phyloP scores from a whole-genome alignment of 2,329 filamentous ascomycete genomes.

The Nemania sp. region DNA sequence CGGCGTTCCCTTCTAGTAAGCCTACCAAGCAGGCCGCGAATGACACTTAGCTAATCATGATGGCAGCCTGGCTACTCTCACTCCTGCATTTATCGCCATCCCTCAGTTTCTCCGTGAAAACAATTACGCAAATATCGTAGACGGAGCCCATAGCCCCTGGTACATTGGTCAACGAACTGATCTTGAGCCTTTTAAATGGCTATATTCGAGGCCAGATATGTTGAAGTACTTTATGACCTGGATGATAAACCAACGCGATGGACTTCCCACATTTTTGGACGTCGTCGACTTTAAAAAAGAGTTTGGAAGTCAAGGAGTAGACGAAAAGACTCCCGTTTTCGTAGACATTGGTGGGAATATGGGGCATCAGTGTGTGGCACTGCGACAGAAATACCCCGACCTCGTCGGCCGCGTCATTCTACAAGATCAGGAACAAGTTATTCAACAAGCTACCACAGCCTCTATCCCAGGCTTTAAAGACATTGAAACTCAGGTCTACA shows the following conservation, averaged over 20 bases:
- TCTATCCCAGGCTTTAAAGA: constrained; percentile 24
- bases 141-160: constrained; percentile 21
- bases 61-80: constrained; percentile 14
- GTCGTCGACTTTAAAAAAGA: constrained; percentile 25
- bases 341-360: constrained; percentile 27
- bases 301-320: constrained; percentile 2
- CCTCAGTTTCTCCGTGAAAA: constrained; percentile 25
- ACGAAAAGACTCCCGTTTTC: constrained; percentile 22
- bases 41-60: neutral
- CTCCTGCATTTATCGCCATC: constrained; percentile 14
- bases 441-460: constrained; percentile 12
- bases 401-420: constrained; percentile 28
- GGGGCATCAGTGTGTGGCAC: constrained; percentile 26
- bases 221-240: constrained; percentile 20
- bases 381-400: constrained; percentile 17
- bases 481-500: constrained; percentile 20
- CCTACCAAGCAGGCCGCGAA: neutral
- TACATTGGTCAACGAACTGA: constrained; percentile 21
- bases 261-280: constrained; percentile 25
- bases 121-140: constrained; percentile 15
- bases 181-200: constrained; percentile 19
- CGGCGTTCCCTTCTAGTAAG: constrained; percentile 21
- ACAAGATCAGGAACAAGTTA: constrained; percentile 22
- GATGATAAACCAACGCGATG: constrained; percentile 25
- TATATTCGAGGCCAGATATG: constrained; percentile 17